Base-by-base conservation (phyloP, 1,284 basidiomycete species). In the Farysia itapuensis region DNA sequence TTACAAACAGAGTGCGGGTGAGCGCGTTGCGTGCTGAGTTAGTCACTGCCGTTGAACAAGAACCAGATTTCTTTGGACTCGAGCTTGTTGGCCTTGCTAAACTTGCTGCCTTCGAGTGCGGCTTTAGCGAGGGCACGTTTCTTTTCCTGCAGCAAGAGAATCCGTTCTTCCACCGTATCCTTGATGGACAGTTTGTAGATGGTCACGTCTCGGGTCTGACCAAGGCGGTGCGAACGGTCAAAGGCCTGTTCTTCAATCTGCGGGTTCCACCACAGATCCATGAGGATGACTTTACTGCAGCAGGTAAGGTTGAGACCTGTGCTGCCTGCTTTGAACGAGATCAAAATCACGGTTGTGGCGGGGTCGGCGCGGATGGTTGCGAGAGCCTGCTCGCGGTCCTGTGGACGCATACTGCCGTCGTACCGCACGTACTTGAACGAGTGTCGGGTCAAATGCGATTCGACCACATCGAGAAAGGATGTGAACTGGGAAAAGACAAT, bases 281-380 rank as follows among this genome's bases (percentile, higher is more conserved):
- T 84, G 5, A 96, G 81, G 63, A 95, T 88, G 37, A 95, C 92
- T 59, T 92, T 89, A 77, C 91, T 94, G 79, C 94, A 97, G 40
- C 85, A 86, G 0, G 92, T 96, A 67, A 98, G 75, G 75, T 98
- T 98, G 30, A 98, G 82, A 39, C 92, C 91, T 84, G 89, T 91
- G 70, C 87, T 89, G 2, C 92, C 92, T 12, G 92, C 90, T 77
- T 95, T 96, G 84, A 97, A 94, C 0, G 91, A 95, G 54, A 97
- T 94, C 52, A 98, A 79, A 50, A 97, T 96, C 28, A 94, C 84
- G 9, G 69, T 82, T 13, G 81, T 83, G 3, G 70, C 80, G 9
- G 78, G 75, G 68, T 83, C 83, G 20, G 71, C 83, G 70, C 84
- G 84, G 77, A 98, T 93, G 52, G 81, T 82, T 19, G 85, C 80